phyloP scores from a whole-genome alignment of 208 protist species.

The Endotrypanum monterogeii region DNA sequence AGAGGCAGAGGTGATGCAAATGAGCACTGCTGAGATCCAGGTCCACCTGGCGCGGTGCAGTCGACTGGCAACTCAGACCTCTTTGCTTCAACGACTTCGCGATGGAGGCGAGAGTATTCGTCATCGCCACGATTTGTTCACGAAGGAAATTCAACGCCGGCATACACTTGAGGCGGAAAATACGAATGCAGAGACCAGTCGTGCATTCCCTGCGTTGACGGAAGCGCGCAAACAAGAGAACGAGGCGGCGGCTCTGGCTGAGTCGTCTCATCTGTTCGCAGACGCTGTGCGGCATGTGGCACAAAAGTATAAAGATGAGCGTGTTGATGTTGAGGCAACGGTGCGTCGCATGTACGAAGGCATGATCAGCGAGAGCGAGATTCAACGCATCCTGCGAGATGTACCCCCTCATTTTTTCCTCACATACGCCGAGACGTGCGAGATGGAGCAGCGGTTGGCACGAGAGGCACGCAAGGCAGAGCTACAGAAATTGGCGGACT shows the following conservation, averaged over 20 bases:
- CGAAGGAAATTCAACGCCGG: slow-evolving; percentile 43
- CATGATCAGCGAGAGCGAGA: slow-evolving; percentile 71
- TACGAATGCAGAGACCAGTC: background rate
- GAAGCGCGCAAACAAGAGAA: slow-evolving; percentile 8
- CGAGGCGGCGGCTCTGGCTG: slow-evolving; percentile 10
- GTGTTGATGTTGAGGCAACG: slow-evolving; percentile 65
- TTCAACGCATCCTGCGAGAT: slow-evolving; percentile 68
- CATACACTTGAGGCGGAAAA: background rate
- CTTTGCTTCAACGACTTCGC: slow-evolving; percentile 56
- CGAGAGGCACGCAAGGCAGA: slow-evolving; percentile 44
- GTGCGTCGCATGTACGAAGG: slow-evolving; percentile 76
- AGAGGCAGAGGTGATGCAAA: slow-evolving; percentile 26
- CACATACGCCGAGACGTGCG: slow-evolving; percentile 68
- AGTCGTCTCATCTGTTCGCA: background rate
- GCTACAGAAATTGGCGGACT: slow-evolving; percentile 41
- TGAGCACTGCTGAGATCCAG: slow-evolving; percentile 40
- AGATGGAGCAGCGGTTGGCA: slow-evolving; percentile 39
- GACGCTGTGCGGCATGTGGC: slow-evolving; percentile 18
- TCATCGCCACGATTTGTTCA: slow-evolving; percentile 41
- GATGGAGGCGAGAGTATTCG: slow-evolving; percentile 59
- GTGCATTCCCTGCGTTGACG: background rate
- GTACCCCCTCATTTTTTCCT: slow-evolving; percentile 74
- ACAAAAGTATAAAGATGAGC: slow-evolving; percentile 60
- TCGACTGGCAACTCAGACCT: slow-evolving; percentile 50
- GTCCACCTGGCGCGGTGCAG: slow-evolving; percentile 68